These are phyloP conservation scores for Vachellia collinsii DNA, from an alignment of 306 rosid species.

Conservation along the genomic window DNA sequence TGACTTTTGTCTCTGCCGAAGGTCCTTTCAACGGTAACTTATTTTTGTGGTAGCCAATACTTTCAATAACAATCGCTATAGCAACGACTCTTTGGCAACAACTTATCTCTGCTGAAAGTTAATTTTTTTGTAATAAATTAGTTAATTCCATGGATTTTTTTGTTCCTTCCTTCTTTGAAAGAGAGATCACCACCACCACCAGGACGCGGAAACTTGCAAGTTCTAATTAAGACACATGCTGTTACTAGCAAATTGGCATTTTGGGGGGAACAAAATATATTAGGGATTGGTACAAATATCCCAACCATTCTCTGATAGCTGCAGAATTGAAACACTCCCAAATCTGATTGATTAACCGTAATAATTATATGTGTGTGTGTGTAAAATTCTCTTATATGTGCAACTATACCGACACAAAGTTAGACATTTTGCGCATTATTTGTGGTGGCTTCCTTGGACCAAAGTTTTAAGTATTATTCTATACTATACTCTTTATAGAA, in stretches of 20 bases:
- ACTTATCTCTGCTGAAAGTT: too few species aligned
- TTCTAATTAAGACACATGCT: conserved; percentile 48
- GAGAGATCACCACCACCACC: not conserved
- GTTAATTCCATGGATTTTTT: not conserved
- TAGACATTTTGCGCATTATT: conserved; percentile 33
- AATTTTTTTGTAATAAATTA: too few species aligned
- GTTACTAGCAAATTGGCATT: conserved; percentile 13
- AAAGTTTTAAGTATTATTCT: conserved; percentile 12
- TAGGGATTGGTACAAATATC: not conserved
- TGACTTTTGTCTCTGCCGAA: too few species aligned
- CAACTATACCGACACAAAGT: conserved; percentile 36
- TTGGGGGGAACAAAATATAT: conserved; percentile 1
- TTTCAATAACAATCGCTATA: too few species aligned
- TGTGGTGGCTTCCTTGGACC: conserved; percentile 18
- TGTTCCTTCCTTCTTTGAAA: not conserved
- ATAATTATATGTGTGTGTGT: not conserved
- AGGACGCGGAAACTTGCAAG: conserved; percentile 30
- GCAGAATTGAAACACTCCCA: not conserved
- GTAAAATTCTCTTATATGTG: conserved; percentile 15
- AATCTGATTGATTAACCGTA: conserved; percentile 2
- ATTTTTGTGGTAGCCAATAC: too few species aligned
- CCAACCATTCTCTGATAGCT: conserved; percentile 5
- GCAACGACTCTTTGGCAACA: too few species aligned
- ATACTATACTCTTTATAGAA: not conserved
- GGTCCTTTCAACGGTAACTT: too few species aligned